Evolutionary conservation across 2,329 filamentous ascomycete species (phyloP).

Genomic region (Colletotrichum brevisporum): DNA sequence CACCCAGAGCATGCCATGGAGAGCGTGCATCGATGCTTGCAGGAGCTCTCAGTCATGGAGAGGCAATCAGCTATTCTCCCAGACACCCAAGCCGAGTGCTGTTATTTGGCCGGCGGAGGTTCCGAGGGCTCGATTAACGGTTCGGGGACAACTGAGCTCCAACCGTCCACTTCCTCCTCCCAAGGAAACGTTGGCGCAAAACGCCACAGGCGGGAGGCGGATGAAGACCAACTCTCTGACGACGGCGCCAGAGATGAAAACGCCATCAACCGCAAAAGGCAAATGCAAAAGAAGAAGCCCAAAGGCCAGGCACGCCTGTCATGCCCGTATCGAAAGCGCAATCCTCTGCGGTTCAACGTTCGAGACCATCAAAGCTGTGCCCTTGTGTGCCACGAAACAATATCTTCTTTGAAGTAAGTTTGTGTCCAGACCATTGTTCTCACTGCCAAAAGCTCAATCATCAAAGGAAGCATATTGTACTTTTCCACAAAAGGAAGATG

Average conservation of each 20-base stretch:
- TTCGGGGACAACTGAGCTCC: not conserved
- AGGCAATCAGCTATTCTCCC: not conserved
- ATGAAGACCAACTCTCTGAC: not conserved
- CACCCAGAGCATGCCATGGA: not conserved
- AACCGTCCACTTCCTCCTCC: not conserved
- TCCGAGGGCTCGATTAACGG: not conserved
- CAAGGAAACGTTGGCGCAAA: not conserved
- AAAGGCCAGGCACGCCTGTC: not conserved
- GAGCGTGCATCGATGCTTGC: not conserved
- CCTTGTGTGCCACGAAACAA: not conserved
- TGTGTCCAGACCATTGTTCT: no score
- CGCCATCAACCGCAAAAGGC: not conserved
- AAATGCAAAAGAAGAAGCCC: not conserved
- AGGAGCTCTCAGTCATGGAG: not conserved
- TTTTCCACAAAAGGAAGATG: not conserved
- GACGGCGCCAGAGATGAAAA: not conserved
- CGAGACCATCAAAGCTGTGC: not conserved
- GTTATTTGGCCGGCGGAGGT: no score
- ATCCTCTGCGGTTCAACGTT: not conserved
- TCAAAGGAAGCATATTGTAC: not conserved
- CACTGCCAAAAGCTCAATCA: not conserved
- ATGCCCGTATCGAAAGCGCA: not conserved
- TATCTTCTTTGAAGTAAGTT: conserved; percentile 1
- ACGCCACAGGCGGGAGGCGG: not conserved
- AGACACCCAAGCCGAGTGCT: no score